Base-by-base conservation (phyloP, 1,284 basidiomycete species). In the Apiotrichum mycotoxinovorans region DNA sequence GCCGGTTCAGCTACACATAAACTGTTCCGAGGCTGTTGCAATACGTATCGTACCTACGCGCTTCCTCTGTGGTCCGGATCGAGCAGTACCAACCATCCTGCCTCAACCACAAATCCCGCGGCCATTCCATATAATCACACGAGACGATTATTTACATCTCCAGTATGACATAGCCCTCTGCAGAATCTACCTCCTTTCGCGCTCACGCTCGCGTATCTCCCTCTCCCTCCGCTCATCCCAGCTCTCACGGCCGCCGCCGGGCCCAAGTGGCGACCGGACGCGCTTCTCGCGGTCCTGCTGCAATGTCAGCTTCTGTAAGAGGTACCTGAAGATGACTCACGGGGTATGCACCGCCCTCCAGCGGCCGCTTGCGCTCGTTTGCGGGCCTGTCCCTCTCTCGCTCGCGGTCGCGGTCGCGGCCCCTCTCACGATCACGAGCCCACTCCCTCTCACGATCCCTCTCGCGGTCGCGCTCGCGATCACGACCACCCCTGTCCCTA, bases 221-320 rank as follows among this genome's bases (percentile, higher is more conserved):
- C 46, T 18, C 46, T 48, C 46, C 20, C 46, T 8, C 33, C 46
- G 46, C 33, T 48, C 33, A 12, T 33, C 46, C 46, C 46, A 48
- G 22, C 33, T 48, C 33, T 48, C 46, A 17, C 44, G 40, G 3
- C 45, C 45, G 4, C 30, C 44, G 15, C 44, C 17, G 26, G 44
- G 26, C 3, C 44, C 23, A 2, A n/a, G 7, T 17, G 46, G 46
- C 33, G 46, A 35, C 18, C 46, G 46, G 25, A 35, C 15, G 9
- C 46, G 30, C 35, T 49, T 49, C 8, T 40, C 47, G 8, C n/a
- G 23, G 23, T 38, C 35, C 35, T 49, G 35, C 33, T 34, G 22
- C n/a, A n/a, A 14, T 30, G 46, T 47, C 46, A 47, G 46, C 20
- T 30, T 12, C 2, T 20, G 10, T 3, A 18, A 2, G n/a, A 18